Evolutionary conservation across 1,139 yeast species (phyloP), one percentile per base, ranked within the genome.

Genomic region (Sugiyamaella neomexicana): DNA sequence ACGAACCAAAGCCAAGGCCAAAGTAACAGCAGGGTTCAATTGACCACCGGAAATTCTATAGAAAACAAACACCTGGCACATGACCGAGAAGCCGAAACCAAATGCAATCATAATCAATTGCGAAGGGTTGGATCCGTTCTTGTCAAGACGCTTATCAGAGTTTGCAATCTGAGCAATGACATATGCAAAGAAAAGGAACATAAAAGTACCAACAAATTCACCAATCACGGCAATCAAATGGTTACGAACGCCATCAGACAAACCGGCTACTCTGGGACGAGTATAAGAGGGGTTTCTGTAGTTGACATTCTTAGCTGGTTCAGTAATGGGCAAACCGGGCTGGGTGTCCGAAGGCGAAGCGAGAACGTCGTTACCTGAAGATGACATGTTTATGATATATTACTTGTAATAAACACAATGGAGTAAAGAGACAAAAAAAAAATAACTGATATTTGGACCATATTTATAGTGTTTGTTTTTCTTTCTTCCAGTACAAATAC

Each of bases 21-120:
- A 75, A 37, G 96, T 85, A 48, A 89, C 96, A 50, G 95, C 91
- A 9, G 97, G 97, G 75, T 89, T 89, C 69, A 89, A 80, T 73
- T 88, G 88, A 75, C 95, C 96, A 67, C 96, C 96, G 50, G 95
- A 86, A 59, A 89, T 80, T 71, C 91, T 82, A 74, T 80, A 86
- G 66, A 88, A 85, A 68, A 85, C 75, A 68, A 85, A 84, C 50
- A 87, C 88, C 60, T 81, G 81, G 65, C 85, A 83, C 82, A 86
- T 81, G 56, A 89, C 89, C 62, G 90, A 85, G 66, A 88, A 86
- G 58, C 96, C 96, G 73, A 89, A 89, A 64, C 96, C 96, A 55
- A 86, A 79, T 2, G 96, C 76, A 66, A 89, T 89, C 90, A 88
- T 85, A 59, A 86, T 78, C 64, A 87, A 74, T 69, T 80, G 83